Evolutionary conservation across 2,329 filamentous ascomycete genomes (phyloP).

Genomic region (Fusarium dimerum): DNA sequence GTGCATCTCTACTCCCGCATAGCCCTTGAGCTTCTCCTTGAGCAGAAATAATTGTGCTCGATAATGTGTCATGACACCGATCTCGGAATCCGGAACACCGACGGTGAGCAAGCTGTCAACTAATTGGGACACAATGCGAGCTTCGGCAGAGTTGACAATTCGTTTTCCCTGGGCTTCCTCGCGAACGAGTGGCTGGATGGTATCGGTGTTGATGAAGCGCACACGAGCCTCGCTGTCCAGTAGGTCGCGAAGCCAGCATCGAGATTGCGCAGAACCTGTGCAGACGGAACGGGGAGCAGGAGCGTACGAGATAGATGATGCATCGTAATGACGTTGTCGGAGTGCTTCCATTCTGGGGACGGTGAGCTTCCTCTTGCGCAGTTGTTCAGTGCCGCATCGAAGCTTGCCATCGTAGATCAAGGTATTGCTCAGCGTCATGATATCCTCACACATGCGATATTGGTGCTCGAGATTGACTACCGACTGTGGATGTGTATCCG

Average conservation of each 20-base stretch:
- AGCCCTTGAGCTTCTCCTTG: slow-evolving; percentile 66
- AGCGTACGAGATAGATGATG: slow-evolving; percentile 43
- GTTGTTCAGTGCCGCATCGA: slow-evolving; percentile 79
- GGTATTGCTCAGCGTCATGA: slow-evolving; percentile 91
- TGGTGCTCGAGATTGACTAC: slow-evolving; percentile 94
- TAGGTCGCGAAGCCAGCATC: slow-evolving; percentile 77
- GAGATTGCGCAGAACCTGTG: slow-evolving; percentile 44
- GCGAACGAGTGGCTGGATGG: slow-evolving; percentile 60
- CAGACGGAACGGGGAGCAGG: slow-evolving; percentile 56
- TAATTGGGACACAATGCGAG: slow-evolving; percentile 73
- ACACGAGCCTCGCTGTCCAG: slow-evolving; percentile 72
- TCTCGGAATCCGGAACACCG: slow-evolving; percentile 73
- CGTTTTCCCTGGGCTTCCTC: slow-evolving; percentile 81
- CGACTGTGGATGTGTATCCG: slow-evolving; percentile 81
- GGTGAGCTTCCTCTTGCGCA: slow-evolving; percentile 68
- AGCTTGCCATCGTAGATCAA: slow-evolving; percentile 91
- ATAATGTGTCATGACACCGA: slow-evolving; percentile 97
- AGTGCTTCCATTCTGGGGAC: slow-evolving; percentile 68
- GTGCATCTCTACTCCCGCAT: slow-evolving; percentile 80
- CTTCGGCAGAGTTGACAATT: slow-evolving; percentile 86
- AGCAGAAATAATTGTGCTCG: slow-evolving; percentile 86
- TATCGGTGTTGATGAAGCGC: slow-evolving; percentile 87
- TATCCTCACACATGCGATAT: slow-evolving; percentile 97
- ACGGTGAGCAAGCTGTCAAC: slow-evolving; percentile 75
- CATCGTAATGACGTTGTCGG: slow-evolving; percentile 58